Percentiles rank a stretch among this genome's conserved stretches.
Evolutionary conservation across 2,329 filamentous ascomycete species (phyloP).

Genomic region (Arthroderma uncinatum): DNA sequence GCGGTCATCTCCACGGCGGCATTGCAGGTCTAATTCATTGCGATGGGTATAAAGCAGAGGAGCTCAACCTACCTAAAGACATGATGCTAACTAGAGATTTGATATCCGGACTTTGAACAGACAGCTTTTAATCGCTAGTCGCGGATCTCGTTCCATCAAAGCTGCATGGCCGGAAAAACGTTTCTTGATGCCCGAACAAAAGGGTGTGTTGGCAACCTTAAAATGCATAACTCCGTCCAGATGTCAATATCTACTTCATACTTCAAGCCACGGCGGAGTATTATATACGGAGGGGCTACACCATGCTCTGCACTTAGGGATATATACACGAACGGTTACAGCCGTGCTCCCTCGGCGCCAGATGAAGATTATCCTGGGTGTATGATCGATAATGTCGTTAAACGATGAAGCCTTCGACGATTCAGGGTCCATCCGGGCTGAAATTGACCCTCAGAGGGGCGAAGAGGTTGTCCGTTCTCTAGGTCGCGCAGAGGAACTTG

Average conservation of each 20-base stretch:
- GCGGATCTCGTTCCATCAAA: not conserved
- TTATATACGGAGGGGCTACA: too few species aligned
- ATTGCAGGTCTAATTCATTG: not conserved
- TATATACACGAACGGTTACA: not conserved
- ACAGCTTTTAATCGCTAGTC: not conserved
- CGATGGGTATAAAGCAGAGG: not conserved
- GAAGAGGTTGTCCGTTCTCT: not conserved
- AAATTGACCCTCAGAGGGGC: not conserved
- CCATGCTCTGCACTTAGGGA: not conserved
- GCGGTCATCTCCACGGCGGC: too few species aligned
- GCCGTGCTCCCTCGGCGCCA: too few species aligned
- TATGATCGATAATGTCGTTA: not conserved
- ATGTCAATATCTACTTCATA: too few species aligned
- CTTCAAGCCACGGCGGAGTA: too few species aligned
- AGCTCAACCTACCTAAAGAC: slow-evolving; percentile 7
- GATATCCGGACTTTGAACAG: not conserved
- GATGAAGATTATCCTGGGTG: too few species aligned
- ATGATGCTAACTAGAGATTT: not conserved
- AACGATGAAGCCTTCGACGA: not conserved
- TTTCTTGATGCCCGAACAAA: too few species aligned
- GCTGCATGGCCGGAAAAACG: too few species aligned
- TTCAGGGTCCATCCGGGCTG: not conserved
- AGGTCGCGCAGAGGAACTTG: not conserved
- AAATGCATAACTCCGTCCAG: too few species aligned
- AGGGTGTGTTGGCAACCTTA: too few species aligned